Percentiles rank a stretch among this genome's conserved stretches.
Conservation (phyloP, 352 stramenopile species). For the Globisporangium yorkense region DNA sequence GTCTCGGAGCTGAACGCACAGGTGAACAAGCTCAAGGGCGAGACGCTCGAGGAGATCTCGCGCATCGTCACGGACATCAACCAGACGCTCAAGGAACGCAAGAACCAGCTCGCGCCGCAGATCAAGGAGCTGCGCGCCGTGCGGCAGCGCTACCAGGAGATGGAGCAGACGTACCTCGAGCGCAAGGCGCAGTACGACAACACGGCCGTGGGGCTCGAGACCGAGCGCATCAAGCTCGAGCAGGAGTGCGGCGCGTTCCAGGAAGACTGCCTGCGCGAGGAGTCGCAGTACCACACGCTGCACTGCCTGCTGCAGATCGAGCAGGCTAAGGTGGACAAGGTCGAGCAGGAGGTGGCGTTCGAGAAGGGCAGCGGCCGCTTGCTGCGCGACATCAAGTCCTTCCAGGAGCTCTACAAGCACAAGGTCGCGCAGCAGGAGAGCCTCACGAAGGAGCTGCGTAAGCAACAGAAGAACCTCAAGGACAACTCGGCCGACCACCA, state of each 20-base stretch:
- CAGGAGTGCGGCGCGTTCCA: slow-evolving; percentile 86
- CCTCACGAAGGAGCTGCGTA: slow-evolving; percentile 86
- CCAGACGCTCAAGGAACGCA: slow-evolving; percentile 86
- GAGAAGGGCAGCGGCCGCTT: slow-evolving; percentile 70
- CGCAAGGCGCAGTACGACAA: slow-evolving; percentile 89
- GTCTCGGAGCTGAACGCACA: slow-evolving; percentile 85
- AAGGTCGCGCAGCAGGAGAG: slow-evolving; percentile 89
- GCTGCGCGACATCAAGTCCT: slow-evolving; percentile 83
- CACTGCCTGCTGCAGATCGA: slow-evolving; percentile 76
- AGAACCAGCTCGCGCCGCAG: slow-evolving; percentile 89
- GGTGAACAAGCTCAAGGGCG: slow-evolving; percentile 89
- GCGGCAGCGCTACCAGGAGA: slow-evolving; percentile 86
- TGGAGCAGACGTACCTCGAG: slow-evolving; percentile 85
- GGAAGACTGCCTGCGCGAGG: slow-evolving; percentile 83
- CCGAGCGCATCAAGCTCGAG: slow-evolving; percentile 87
- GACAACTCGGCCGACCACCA: slow-evolving; percentile 64
- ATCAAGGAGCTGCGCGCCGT: slow-evolving; percentile 90
- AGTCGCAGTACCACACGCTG: slow-evolving; percentile 83
- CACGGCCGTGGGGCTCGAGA: slow-evolving; percentile 79
- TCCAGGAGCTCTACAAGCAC: slow-evolving; percentile 89
- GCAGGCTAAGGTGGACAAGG: slow-evolving; percentile 66
- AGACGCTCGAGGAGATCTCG: slow-evolving; percentile 93
- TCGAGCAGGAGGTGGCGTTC: slow-evolving; percentile 86
- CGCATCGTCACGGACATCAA: slow-evolving; percentile 90
- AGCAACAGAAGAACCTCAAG: slow-evolving; percentile 89